Evolutionary conservation across 179 eudicot species (phyloP), one percentile per base, ranked within the genome.

Genomic region (Heliamphora pulchella): DNA sequence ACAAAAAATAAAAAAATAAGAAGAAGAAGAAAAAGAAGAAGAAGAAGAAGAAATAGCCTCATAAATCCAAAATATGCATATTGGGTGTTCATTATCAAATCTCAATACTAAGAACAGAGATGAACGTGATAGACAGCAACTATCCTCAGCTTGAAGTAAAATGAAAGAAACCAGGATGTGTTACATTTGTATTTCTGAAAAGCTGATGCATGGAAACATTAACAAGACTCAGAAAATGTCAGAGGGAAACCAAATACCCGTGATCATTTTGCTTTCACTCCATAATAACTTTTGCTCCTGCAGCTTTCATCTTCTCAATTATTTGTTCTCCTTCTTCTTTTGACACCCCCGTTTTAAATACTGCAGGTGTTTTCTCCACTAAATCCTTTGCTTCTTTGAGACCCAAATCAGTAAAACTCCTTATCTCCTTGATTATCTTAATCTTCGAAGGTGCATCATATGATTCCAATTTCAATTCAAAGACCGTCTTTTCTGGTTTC

Each of bases 301-400:
- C 87, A 20, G 91, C 92, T 88, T 92, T 96, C 90, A 96, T 76
- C 88, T 92, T 94, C 87, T 91, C 96, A 66, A 96, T 87, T 22
- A 94, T 96, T 76, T 90, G 87, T 77, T 92, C 89, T 5, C 88
- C 99, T 82, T 96, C 98, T 77, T 96, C 97, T 83, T 94, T 96
- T 3, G 96, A 84, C 59, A 94, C 94, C 8, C 97, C 97, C 72
- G 78, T 84, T 84, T 92, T 96, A 76, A 96, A 82, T 67, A 94
- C 81, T 48, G 91, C 83, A 4, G 99, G 98, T 15, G 92, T 20
- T 86, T 96, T 96, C 89, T 96, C 99, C 76, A 96, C 99, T 74
- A 96, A 87, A 31, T 92, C 98, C 86, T 94, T 96, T 4, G 99
- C 97, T 83, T 96, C 99, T 85, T 96, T 96, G 43, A 96, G 88